Evolutionary conservation across 176 grass and related monocot genomes (phyloP).

Genomic region (Alopecurus myosuroides): DNA sequence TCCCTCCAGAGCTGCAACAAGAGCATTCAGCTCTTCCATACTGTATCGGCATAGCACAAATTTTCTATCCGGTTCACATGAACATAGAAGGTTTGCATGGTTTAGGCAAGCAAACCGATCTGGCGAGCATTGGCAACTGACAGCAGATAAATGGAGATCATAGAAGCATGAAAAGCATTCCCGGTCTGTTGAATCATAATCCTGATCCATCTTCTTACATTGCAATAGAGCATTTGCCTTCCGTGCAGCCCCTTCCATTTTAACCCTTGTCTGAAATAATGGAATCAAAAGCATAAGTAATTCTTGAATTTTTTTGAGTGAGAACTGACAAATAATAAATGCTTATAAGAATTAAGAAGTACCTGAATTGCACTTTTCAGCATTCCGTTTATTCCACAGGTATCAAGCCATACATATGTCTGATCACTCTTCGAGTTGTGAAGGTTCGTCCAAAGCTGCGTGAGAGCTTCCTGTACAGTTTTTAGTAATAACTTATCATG

Average conservation of each 20-base stretch:
- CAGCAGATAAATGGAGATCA: slow-evolving; percentile 86
- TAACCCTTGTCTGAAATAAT: slow-evolving; percentile 55
- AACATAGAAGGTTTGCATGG: slow-evolving; percentile 67
- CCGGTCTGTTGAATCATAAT: slow-evolving; percentile 73
- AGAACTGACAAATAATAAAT: slow-evolving; percentile 17
- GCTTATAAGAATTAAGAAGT: slow-evolving; percentile 15
- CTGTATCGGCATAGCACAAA: slow-evolving; percentile 43
- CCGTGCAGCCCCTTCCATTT: slow-evolving; percentile 55
- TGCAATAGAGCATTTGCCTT: slow-evolving; percentile 22
- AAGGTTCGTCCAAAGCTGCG: slow-evolving; percentile 40
- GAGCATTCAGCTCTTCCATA: slow-evolving; percentile 61
- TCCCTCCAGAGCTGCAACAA: slow-evolving; percentile 76
- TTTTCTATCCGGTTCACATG: slow-evolving; percentile 58
- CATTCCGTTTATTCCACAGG: slow-evolving; percentile 67
- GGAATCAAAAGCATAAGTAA: slow-evolving; percentile 16
- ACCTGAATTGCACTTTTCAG: slow-evolving; percentile 76
- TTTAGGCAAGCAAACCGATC: slow-evolving; percentile 66
- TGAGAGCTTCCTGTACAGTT: slow-evolving; percentile 63
- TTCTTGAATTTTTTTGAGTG: background rate
- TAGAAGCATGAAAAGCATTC: slow-evolving; percentile 93
- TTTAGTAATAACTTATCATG: slow-evolving; percentile 82
- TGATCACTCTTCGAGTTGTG: background rate
- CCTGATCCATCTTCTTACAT: slow-evolving; percentile 48
- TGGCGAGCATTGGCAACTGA: slow-evolving; percentile 69
- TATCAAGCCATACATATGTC: slow-evolving; percentile 40